These are phyloP conservation scores for Corylus americana DNA, from an alignment of 306 rosid species.

Conservation along the genomic window DNA sequence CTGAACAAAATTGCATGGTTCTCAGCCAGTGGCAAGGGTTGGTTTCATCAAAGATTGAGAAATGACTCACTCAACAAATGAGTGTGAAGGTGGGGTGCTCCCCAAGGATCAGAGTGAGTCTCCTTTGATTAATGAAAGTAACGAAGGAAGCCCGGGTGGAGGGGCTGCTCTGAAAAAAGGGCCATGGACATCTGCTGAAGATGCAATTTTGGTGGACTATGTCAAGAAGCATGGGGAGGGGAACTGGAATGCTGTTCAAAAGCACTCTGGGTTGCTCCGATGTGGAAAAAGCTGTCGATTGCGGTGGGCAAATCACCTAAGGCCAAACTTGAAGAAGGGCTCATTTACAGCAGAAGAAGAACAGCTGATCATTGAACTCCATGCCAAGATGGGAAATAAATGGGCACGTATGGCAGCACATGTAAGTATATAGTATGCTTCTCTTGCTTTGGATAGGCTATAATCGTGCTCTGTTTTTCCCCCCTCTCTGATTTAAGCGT, in stretches of 20 bases:
- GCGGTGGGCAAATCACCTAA: constrained; percentile 97
- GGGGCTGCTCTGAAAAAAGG: constrained; percentile 79
- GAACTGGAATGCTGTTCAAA: constrained; percentile 99
- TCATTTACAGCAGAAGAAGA: constrained; percentile 84
- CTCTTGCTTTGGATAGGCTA: constrained; percentile 11
- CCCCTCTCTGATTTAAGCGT: too few relatives aligned
- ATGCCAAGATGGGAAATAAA: constrained; percentile 89
- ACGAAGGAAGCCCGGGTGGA: constrained; percentile 40
- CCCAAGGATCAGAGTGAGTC: constrained; percentile 47
- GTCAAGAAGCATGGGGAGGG: constrained; percentile 95
- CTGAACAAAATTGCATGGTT: constrained; percentile 8
- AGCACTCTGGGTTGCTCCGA: constrained; percentile 81
- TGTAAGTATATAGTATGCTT: constrained; percentile 53
- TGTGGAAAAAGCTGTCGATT: constrained; percentile 98
- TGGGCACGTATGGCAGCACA: constrained; percentile 98
- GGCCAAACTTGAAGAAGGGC: constrained; percentile 97
- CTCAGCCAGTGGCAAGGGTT: constrained; percentile 39
- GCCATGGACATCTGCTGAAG: constrained; percentile 94
- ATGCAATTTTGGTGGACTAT: constrained; percentile 82
- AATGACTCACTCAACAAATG: constrained; percentile 58
- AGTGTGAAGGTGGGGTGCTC: constrained; percentile 56
- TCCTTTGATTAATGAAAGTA: constrained; percentile 53
- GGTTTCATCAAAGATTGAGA: constrained; percentile 28
- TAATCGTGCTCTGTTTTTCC: constrained; percentile 4
- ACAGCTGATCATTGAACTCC: constrained; percentile 75